Evolutionary conservation across 164 flowering plant genomes (phyloP).

Genomic region (Berberis thunbergii): DNA sequence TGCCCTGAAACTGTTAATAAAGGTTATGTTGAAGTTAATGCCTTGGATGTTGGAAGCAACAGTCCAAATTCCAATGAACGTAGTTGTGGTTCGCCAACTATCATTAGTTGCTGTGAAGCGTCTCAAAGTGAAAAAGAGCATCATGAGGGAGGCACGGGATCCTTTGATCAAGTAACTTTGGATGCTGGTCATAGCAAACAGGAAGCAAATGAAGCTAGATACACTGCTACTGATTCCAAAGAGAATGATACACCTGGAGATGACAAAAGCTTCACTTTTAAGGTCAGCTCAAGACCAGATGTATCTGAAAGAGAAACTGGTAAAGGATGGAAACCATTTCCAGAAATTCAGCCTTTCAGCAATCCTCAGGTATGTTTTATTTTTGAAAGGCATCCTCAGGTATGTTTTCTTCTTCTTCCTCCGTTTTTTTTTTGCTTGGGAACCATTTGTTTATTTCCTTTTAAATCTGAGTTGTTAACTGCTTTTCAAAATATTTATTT

Average conservation of each 20-base stretch:
- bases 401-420: constrained; percentile 10
- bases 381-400: no score
- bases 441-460: no score
- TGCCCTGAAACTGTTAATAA: constrained; percentile 11
- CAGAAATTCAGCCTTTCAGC: constrained; percentile 20
- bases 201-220: constrained; percentile 8
- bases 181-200: constrained; percentile 12
- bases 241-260: constrained; percentile 13
- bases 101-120: constrained; percentile 26
- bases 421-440: no score
- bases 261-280: constrained; percentile 44
- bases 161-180: constrained; percentile 16
- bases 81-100: constrained; percentile 37
- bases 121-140: constrained; percentile 23
- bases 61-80: constrained; percentile 20
- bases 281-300: constrained; percentile 33
- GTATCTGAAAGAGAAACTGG: constrained; percentile 25
- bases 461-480: no score
- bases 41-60: constrained; percentile 15
- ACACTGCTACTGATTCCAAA: constrained; percentile 20
- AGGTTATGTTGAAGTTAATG: constrained; percentile 10
- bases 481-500: no score
- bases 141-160: constrained; percentile 12
- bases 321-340: constrained; percentile 32
- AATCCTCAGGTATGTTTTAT: no score